These are phyloP conservation scores for Avena eriantha DNA, from an alignment of 176 grass and related monocot species.

Conservation along the genomic window DNA sequence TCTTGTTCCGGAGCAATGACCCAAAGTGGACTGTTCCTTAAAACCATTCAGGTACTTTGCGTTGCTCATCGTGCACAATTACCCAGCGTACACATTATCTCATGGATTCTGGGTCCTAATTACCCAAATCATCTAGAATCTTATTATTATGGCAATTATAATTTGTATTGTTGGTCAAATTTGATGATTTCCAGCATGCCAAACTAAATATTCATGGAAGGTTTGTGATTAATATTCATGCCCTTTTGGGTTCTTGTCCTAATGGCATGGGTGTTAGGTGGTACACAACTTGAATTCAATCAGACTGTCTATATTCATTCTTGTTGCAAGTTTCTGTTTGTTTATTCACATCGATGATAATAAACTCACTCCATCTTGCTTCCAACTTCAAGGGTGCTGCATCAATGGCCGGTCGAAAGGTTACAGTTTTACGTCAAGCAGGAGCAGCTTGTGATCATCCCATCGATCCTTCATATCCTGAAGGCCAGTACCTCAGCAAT, in stretches of 20 bases:
- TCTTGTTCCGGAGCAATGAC: constrained; percentile 99
- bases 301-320: not conserved
- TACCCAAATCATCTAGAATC: not conserved
- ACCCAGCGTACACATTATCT: constrained; percentile 15
- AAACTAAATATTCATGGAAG: constrained; percentile 19
- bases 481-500: constrained; percentile 90
- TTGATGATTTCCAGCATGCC: constrained; percentile 5
- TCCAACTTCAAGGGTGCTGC: constrained; percentile 76
- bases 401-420: constrained; percentile 68
- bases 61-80: not conserved
- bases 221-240: not conserved
- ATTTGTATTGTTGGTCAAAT: not conserved
- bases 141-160: constrained; percentile 15
- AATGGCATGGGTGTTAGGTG: no score
- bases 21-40: constrained; percentile 84
- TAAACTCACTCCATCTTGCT: constrained; percentile 18
- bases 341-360: constrained; percentile 10
- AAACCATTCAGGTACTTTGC: constrained; percentile 70
- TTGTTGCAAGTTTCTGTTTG: not conserved
- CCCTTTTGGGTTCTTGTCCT: not conserved
- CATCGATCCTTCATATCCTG: constrained; percentile 79
- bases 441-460: constrained; percentile 88
- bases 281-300: not conserved
- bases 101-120: not conserved
- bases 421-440: constrained; percentile 86